Base-by-base conservation (phyloP, 495 filamentous ascomycete species). In the Neurospora discreta region DNA sequence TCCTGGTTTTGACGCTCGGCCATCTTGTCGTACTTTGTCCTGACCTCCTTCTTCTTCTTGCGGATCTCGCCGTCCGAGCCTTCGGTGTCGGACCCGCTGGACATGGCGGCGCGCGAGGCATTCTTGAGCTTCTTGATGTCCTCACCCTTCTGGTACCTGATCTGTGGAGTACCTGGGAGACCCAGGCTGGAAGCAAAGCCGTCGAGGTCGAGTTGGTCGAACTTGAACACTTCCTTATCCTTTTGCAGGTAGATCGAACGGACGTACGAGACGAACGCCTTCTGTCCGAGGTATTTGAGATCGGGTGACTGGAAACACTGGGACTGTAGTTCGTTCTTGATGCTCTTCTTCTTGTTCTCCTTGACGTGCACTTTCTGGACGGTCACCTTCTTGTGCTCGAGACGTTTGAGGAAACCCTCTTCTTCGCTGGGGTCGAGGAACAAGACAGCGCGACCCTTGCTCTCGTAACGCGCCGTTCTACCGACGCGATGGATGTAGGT, bases 401-500 rank as follows among this genome's bases (percentile, higher is more conserved):
- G 85, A 23, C 91, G 85, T 74, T 89, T 88, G 36, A 97, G 74
- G 89, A 98, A 94, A 0, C 90, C 94, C 75, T 88, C 86, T 78
- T 97, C 95, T 79, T 98, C 96, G 73, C 88, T 93, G 0, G 96
- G 95, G 33, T 96, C 91, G 0, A 99, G 84, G 81, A 99, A 97
- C 5, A 99, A 80, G 5, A 98, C 93, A 0, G 95, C 95, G 41
- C 90, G 88, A 7, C 95, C 95, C 44, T 91, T 86, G 72, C 90
- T 91, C 73, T 98, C 92, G 79, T 93, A 97, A n/a, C 95, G 88
- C 3, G 95, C 95, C 33, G 95, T 99, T 18, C 95, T 89, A 18
- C 95, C 95, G 15, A 98, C 96, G 69, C 95, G 90, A 80, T 99
- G 95, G 74, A 99, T 99, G 74, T 99, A 99, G 0, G 95, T 98